Conservation (phyloP, 202 grass and related monocot species). For the Bolboschoenoplectus hybrid region DNA sequence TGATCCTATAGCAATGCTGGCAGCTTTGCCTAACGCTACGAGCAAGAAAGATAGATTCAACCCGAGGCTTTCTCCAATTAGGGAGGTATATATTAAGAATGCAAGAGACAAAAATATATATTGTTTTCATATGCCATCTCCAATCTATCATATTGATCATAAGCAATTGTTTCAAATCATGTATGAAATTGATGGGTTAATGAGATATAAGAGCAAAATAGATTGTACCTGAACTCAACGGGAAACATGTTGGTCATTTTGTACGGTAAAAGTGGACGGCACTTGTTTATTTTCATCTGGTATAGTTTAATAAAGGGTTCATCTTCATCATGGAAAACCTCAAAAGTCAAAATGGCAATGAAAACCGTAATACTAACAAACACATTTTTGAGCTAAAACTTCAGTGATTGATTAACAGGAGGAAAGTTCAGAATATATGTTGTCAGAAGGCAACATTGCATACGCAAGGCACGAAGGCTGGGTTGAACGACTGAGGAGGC, state of each 20-base stretch:
- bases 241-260: background rate
- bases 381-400: slow-evolving; percentile 7
- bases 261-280: too few relatives aligned
- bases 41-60: background rate
- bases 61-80: slow-evolving; percentile 25
- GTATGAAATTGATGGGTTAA: background rate
- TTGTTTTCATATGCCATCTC: background rate
- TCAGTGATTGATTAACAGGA: slow-evolving; percentile 4
- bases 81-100: slow-evolving; percentile 23
- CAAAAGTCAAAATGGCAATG: background rate
- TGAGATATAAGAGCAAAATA: background rate
- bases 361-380: background rate
- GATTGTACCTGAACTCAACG: background rate
- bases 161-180: background rate
- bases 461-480: background rate
- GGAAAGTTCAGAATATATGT: background rate
- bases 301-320: background rate
- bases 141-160: background rate
- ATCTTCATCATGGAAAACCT: background rate
- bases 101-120: background rate
- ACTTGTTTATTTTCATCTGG: background rate
- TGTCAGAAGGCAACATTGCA: background rate
- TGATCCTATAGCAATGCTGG: slow-evolving; percentile 26
- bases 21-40: slow-evolving; percentile 2
- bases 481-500: background rate